phyloP scores from a whole-genome alignment of 768 basidiomycete species.

The Hericium erinaceus region DNA sequence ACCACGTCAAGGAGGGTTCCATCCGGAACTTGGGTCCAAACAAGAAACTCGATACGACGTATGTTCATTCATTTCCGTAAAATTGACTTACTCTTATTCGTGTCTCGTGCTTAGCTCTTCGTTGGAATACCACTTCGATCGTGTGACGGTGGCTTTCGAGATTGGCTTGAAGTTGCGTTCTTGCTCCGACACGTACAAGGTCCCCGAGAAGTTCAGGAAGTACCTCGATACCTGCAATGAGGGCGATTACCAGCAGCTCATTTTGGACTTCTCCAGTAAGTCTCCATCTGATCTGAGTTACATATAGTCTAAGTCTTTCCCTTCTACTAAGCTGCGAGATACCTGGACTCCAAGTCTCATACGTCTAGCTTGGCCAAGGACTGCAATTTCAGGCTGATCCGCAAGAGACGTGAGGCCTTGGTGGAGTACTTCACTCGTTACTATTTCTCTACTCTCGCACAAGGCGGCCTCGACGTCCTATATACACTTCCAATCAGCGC shows the following conservation, averaged over 20 bases:
- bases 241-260: slow-evolving; percentile 14
- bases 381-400: slow-evolving; percentile 10
- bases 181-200: slow-evolving; percentile 10
- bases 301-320: not conserved
- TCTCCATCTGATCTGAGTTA: not conserved
- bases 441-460: slow-evolving; percentile 20
- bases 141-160: slow-evolving; percentile 21
- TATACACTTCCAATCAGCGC: slow-evolving; percentile 5
- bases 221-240: slow-evolving; percentile 6
- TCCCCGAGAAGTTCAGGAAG: slow-evolving; percentile 8
- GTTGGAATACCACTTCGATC: not conserved
- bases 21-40: not conserved
- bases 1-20: not conserved
- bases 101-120: not conserved
- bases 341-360: not conserved
- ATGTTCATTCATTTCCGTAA: not conserved
- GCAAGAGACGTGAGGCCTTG: slow-evolving; percentile 11
- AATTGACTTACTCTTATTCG: not conserved
- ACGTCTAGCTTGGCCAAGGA: slow-evolving; percentile 6
- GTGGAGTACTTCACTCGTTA: slow-evolving; percentile 16
- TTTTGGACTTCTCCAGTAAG: slow-evolving; percentile 18
- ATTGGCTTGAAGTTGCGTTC: slow-evolving; percentile 18
- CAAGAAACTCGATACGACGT: not conserved
- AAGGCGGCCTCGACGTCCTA: slow-evolving; percentile 16
- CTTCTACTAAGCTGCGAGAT: not conserved